Evolutionary conservation across 2,329 filamentous ascomycete species (phyloP), one percentile per base, ranked within the genome.

Genomic region (Magnaporthiopsis rhizophila): DNA sequence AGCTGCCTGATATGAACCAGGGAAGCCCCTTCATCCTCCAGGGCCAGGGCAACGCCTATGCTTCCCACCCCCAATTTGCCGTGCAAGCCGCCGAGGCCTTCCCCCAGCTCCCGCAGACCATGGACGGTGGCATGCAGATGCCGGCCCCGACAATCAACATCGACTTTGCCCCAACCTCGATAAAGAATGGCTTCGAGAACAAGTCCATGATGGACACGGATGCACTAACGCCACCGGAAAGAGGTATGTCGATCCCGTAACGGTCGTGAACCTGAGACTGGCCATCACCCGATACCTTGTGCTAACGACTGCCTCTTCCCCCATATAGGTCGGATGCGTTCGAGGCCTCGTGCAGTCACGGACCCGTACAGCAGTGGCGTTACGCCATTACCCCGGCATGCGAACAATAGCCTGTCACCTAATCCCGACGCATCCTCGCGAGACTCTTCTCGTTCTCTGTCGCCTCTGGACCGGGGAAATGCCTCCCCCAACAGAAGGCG

Each of bases 141-240:
- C 89, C 89, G 3, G 91, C 93, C n/a, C 93, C 93, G 0, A 91
- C 93, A 62, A 97, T 97, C 76, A 96, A 95, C 72, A 95, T 97
- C 70, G 91, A 97, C 73, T 92, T 91, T 74, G 93, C 92, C 21
- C 93, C 93, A 30, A 88, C 88, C 11, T 85, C 89, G 63, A 79
- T 84, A 65, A 85, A 85, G 70, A 84, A 81, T 63, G 86, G 81
- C 69, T 89, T 89, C 67, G 83, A 85, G 34, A 80, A 83, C 26
- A 91, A 90, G 71, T 77, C 83, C 36, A 81, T 81, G n/a, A 79
- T 87, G 69, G 86, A 91, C 69, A 83, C 88, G 67, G 91, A 96
- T 74, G 92, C 92, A 4, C 78, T 97, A 67, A 95, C 89, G 62
- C 93, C 93, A 0, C 94, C 94, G 15, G 85, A 91, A 11, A 78